Evolutionary conservation across 139 green algal genomes (phyloP), one percentile per base, ranked within the genome.

Genomic region (Tetradesmus lagerheimii): DNA sequence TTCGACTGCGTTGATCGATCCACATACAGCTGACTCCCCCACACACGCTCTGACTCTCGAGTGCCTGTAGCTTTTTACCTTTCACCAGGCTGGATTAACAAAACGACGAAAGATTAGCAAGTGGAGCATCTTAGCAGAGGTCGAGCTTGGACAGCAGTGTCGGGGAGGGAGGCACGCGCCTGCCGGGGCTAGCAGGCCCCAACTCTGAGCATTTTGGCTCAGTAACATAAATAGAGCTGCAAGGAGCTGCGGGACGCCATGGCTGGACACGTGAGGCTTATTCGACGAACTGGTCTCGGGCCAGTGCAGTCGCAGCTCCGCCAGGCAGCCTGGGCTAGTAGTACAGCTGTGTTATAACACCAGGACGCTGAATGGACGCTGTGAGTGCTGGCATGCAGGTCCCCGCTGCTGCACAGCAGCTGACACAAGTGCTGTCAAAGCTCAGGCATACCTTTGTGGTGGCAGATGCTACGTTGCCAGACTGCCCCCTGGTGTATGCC

Each of bases 401-500:
- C 37, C 94, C 95, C n/a, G 90, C 67, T 47, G 88, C 95, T 25
- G 93, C 96, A 18, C 76, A 89, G 53, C 92, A 96, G 87, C 90
- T 99, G 12, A 98, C 97, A 3, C 96, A 97, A 53, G 96, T 98
- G 15, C 92, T 99, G 43, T 94, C 96, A 15, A 94, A 93, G 27
- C 92, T 98, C 39, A 91, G 96, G 8, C 97, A 99, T 83, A 99
- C 96, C 0, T 99, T 99, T 67, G 97, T 99, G 35, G 96, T 99
- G 29, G 96, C 95, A 3, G 98, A 99, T 94, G 95, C 97, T 3
- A 99, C 96, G 1, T 92, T 98, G 23, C 98, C 98, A 14, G 98
- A 99, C 85, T 98, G 95, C 88, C 98, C 98, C 1, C 95, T 99
- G 80, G 95, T 99, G 27, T 99, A 97, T 90, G 98, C 98, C 80